phyloP scores from a whole-genome alignment of 2,329 filamentous ascomycete genomes.

The Colletotrichum destructivum region DNA sequence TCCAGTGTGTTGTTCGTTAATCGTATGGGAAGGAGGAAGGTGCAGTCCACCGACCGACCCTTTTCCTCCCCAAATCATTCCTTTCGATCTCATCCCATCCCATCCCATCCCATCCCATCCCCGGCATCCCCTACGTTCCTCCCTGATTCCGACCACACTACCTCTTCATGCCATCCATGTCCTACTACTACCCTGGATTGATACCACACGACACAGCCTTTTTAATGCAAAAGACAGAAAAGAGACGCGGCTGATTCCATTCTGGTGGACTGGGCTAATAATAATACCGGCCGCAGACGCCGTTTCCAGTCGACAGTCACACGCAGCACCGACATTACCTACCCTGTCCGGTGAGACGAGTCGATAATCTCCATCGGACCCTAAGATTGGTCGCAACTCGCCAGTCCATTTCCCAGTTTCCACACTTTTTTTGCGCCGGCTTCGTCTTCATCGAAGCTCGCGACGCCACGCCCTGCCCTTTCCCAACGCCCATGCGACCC shows the following conservation, averaged over 20 bases:
- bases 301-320: slow-evolving; percentile 16
- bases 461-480: slow-evolving; percentile 1
- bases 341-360: slow-evolving; percentile 38
- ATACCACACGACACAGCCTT: slow-evolving; percentile 9
- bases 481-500: slow-evolving; percentile 27
- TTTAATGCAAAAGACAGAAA: slow-evolving; percentile 16
- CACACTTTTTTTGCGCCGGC: slow-evolving; percentile 19
- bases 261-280: slow-evolving; percentile 32
- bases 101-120: not conserved
- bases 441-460: not conserved
- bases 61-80: not conserved
- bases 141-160: too few relatives aligned
- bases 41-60: too few relatives aligned
- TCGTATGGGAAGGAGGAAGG: too few relatives aligned
- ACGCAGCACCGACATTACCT: slow-evolving; percentile 58
- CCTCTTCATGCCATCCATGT: not conserved
- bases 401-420: slow-evolving; percentile 3
- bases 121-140: too few relatives aligned
- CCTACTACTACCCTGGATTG: not conserved
- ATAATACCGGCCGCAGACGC: slow-evolving; percentile 18
- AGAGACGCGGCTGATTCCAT: not conserved
- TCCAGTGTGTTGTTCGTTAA: too few relatives aligned
- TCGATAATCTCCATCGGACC: slow-evolving; percentile 48
- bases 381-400: slow-evolving; percentile 50
- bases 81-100: slow-evolving; percentile 1